Conservation (phyloP, 2,329 filamentous ascomycete genomes). For the Chrysoporthe deuterocubensis region DNA sequence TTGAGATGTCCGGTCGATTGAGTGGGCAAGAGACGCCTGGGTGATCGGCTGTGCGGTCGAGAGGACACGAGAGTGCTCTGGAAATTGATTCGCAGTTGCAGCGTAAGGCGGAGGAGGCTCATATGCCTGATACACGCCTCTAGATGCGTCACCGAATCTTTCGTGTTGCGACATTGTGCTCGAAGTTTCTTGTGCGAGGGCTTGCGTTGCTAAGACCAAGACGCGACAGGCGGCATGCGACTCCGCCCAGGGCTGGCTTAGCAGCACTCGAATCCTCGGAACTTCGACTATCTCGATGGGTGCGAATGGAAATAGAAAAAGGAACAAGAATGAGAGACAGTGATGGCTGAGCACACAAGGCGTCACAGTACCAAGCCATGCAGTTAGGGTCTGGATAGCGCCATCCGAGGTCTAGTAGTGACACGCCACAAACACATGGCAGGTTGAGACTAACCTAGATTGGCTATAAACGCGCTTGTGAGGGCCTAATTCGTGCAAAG, state of each 20-base stretch:
- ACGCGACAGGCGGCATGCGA: background rate
- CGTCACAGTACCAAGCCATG: background rate
- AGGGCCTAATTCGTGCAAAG: no score
- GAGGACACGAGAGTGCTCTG: background rate
- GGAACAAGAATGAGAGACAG: no score
- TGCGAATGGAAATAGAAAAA: no score
- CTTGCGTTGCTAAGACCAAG: background rate
- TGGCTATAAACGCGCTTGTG: background rate
- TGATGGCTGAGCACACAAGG: background rate
- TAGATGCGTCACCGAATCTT: background rate
- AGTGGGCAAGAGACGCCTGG: background rate
- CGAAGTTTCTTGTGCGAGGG: background rate
- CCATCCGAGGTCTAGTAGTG: background rate
- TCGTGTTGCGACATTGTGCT: background rate
- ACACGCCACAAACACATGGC: no score
- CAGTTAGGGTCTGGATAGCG: background rate
- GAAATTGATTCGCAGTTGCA: no score
- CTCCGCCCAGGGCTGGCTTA: background rate
- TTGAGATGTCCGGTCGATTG: background rate
- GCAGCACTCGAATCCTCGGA: no score
- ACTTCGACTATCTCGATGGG: no score
- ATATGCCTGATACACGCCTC: background rate
- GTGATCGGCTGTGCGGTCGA: background rate
- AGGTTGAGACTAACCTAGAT: background rate
- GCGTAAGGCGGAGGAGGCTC: background rate